Conservation (phyloP, 2,329 filamentous ascomycete species). For the Claviceps paspali region DNA sequence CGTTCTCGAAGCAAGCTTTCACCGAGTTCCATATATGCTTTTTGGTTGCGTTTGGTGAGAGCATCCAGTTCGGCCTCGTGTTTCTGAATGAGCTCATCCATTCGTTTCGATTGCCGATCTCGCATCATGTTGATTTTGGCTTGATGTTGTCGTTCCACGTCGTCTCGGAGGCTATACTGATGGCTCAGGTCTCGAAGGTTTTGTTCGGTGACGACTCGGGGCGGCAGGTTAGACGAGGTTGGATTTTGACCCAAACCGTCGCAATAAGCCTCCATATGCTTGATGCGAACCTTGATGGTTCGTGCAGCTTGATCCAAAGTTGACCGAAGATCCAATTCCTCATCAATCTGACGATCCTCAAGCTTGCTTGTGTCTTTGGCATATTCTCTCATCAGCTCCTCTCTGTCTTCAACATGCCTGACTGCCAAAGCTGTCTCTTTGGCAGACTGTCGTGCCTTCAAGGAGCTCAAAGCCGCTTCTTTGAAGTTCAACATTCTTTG, state of each 20-base stretch:
- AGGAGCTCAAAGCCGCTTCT: conserved; percentile 29
- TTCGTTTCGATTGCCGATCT: conserved; percentile 45
- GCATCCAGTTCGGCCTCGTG: conserved; percentile 37
- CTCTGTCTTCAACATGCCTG: conserved; percentile 30
- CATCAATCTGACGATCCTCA: conserved; percentile 46
- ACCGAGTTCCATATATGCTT: conserved; percentile 33
- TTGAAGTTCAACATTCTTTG: conserved; percentile 35
- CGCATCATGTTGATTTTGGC: conserved; percentile 49
- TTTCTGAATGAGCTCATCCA: conserved; percentile 41
- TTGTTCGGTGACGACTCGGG: conserved; percentile 40
- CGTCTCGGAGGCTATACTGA: conserved; percentile 45
- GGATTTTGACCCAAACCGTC: conserved; percentile 32
- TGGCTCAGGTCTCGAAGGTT: conserved; percentile 43
- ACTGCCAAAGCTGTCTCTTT: conserved; percentile 31
- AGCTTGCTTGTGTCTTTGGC: conserved; percentile 35
- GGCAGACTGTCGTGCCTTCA: conserved; percentile 35
- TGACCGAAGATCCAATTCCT: conserved; percentile 43
- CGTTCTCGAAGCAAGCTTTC: conserved; percentile 33
- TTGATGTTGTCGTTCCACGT: conserved; percentile 42
- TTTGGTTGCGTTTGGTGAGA: conserved; percentile 28
- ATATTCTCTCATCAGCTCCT: conserved; percentile 41
- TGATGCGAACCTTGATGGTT: conserved; percentile 41
- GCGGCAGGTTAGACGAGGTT: conserved; percentile 22
- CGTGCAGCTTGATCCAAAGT: conserved; percentile 40
- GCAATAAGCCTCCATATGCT: conserved; percentile 53